Conservation (phyloP, 1,139 yeast genomes). For the Hyphopichia burtonii region DNA sequence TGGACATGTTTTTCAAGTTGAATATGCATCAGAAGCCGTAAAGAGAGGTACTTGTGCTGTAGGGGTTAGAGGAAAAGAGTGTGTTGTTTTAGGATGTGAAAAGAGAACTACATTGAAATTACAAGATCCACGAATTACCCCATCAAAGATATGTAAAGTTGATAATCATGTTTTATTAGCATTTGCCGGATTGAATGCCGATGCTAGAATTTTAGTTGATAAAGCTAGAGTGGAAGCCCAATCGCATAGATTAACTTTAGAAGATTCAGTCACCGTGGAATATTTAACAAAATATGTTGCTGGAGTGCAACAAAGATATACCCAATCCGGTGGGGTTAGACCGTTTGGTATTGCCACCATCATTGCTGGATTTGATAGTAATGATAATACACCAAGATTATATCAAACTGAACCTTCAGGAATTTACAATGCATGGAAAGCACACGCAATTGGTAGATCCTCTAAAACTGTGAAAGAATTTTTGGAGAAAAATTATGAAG, state of each 20-base stretch:
- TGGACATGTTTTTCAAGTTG: conserved; percentile 98
- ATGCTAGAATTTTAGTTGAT: conserved; percentile 91
- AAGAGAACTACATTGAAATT: conserved; percentile 91
- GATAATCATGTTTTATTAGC: conserved; percentile 91
- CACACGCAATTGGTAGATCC: conserved; percentile 95
- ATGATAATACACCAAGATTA: conserved; percentile 76
- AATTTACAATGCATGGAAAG: conserved; percentile 98
- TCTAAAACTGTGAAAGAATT: conserved; percentile 95
- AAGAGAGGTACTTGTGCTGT: conserved; percentile 98
- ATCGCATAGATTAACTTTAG: conserved; percentile 89
- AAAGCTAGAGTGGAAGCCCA: conserved; percentile 97
- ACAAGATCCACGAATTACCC: conserved; percentile 95
- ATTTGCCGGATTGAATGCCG: conserved; percentile 98
- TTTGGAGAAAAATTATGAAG: conserved; percentile 85
- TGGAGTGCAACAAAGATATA: conserved; percentile 93
- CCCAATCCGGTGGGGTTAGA: conserved; percentile 98
- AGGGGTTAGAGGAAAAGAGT: conserved; percentile 87
- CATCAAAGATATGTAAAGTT: conserved; percentile 86
- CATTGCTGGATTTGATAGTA: conserved; percentile 92
- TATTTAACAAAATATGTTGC: conserved; percentile 93
- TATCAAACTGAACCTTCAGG: conserved; percentile 98
- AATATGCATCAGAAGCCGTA: conserved; percentile 96
- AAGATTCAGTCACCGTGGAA: conserved; percentile 91
- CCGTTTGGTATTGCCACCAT: conserved; percentile 94
- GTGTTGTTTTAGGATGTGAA: conserved; percentile 94